phyloP scores from a whole-genome alignment of 2,329 filamentous ascomycete genomes.

The Penicillium nordicum region DNA sequence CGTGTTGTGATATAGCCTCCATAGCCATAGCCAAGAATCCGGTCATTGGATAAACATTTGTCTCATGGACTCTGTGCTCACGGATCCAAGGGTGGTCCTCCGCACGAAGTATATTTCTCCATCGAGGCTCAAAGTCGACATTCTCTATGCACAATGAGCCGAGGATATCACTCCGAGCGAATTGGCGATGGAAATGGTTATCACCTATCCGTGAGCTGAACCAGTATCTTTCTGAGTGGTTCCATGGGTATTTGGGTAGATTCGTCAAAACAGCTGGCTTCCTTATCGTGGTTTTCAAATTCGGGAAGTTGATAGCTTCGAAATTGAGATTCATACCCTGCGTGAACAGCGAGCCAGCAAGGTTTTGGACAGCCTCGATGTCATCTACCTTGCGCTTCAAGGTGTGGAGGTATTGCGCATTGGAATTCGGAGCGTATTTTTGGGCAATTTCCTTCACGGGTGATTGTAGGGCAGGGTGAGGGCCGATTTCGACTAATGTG shows the following conservation, averaged over 20 bases:
- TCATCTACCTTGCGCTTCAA: slow-evolving; percentile 17
- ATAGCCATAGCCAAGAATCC: slow-evolving; percentile 24
- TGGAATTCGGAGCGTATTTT: slow-evolving; percentile 3
- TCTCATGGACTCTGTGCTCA: slow-evolving; percentile 21
- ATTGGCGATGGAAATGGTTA: slow-evolving; percentile 17
- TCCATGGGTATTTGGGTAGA: slow-evolving; percentile 23
- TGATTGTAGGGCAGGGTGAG: slow-evolving; percentile 20
- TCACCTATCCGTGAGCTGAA: slow-evolving; percentile 14
- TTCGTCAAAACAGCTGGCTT: slow-evolving; percentile 18
- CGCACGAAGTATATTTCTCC: slow-evolving; percentile 22
- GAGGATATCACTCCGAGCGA: slow-evolving; percentile 18
- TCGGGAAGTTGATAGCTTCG: slow-evolving; percentile 22
- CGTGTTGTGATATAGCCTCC: slow-evolving; percentile 23
- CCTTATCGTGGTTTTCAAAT: neutral
- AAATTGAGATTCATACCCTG: slow-evolving; percentile 18
- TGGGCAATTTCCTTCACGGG: slow-evolving; percentile 18
- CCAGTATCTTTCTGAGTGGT: slow-evolving; percentile 23
- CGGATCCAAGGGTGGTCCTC: slow-evolving; percentile 25
- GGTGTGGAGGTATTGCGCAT: slow-evolving; percentile 19
- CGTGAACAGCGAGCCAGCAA: slow-evolving; percentile 18
- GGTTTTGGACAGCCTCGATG: slow-evolving; percentile 16
- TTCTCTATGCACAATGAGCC: slow-evolving; percentile 20
- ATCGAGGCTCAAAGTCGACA: slow-evolving; percentile 22
- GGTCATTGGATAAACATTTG: slow-evolving; percentile 24
- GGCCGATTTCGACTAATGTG: slow-evolving; percentile 21